Percentiles rank a stretch among this genome's conserved stretches.
Conservation (phyloP, 2,329 filamentous ascomycete genomes). For the Eurotiales sp. region DNA sequence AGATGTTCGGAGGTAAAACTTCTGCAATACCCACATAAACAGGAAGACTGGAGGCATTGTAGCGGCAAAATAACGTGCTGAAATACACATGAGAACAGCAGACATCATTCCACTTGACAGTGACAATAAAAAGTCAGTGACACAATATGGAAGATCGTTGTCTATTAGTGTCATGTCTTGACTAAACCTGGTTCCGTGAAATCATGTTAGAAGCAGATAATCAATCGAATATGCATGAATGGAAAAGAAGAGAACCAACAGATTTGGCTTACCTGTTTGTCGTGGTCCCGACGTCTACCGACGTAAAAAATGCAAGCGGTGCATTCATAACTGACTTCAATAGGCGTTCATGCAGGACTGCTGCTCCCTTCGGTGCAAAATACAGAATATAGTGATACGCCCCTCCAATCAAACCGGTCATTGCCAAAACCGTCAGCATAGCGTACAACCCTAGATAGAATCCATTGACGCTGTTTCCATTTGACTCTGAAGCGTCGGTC, state of each 20-base stretch:
- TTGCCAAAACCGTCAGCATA: constrained; percentile 19
- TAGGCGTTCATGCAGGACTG: constrained; percentile 8
- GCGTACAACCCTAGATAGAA: constrained; percentile 36
- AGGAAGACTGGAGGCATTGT: constrained; percentile 50
- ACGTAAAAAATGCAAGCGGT: constrained; percentile 42
- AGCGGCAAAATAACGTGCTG: constrained; percentile 44
- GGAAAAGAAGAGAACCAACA: neutral
- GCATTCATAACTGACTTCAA: constrained; percentile 23
- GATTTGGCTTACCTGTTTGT: constrained; percentile 36
- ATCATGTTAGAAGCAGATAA: neutral
- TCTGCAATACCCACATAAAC: constrained; percentile 51
- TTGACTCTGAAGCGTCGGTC: neutral
- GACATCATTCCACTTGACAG: constrained; percentile 32
- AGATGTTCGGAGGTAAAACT: constrained; percentile 58
- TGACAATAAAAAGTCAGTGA: constrained; percentile 34
- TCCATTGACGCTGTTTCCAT: constrained; percentile 6
- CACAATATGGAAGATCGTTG: constrained; percentile 39
- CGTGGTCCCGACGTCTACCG: constrained; percentile 37
- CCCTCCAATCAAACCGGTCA: neutral
- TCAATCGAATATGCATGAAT: neutral
- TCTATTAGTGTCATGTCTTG: constrained; percentile 45
- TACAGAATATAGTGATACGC: constrained; percentile 7
- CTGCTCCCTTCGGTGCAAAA: constrained; percentile 7
- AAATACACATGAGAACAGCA: constrained; percentile 44
- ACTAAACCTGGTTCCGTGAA: constrained; percentile 21